A percentile compares a stretch with the other conserved stretches of the same genome.
Evolutionary conservation across 2,329 filamentous ascomycete species (phyloP).

Genomic region (Xylariaceae sp.): DNA sequence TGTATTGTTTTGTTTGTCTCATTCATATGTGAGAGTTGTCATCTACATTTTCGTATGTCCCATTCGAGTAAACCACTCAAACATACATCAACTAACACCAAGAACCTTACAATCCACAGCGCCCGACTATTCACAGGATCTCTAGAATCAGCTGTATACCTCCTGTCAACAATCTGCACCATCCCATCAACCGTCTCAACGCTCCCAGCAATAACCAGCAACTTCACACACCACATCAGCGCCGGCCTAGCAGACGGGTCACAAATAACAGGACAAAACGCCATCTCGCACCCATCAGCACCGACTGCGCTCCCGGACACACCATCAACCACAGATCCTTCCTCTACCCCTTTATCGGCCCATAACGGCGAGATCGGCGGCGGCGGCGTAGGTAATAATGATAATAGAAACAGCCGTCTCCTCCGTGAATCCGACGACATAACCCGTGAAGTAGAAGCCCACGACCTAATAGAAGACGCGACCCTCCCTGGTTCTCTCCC

Average conservation of each 20-base stretch:
- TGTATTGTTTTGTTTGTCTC: constrained; percentile 7
- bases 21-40: not conserved
- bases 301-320: constrained; percentile 50
- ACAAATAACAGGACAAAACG: constrained; percentile 85
- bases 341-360: not conserved
- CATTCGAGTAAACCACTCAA: no score
- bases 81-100: not conserved
- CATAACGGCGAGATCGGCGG: constrained; percentile 1
- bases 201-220: constrained; percentile 87
- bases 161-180: constrained; percentile 81
- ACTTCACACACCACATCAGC: constrained; percentile 92
- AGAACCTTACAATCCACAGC: constrained; percentile 19
- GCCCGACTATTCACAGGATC: constrained; percentile 87
- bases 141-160: constrained; percentile 88
- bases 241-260: constrained; percentile 73
- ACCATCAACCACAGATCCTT: not conserved
- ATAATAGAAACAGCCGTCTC: constrained; percentile 27
- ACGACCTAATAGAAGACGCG: constrained; percentile 71
- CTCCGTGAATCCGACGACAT: not conserved
- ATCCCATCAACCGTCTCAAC: constrained; percentile 74
- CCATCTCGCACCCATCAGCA: constrained; percentile 78
- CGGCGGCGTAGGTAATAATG: constrained; percentile 15
- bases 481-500: constrained; percentile 79
- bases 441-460: constrained; percentile 42
- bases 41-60: not conserved